A percentile compares a stretch with the other conserved stretches of the same genome.
phyloP scores from a whole-genome alignment of 2,329 filamentous ascomycete genomes.

The Aspergillus sclerotialis region DNA sequence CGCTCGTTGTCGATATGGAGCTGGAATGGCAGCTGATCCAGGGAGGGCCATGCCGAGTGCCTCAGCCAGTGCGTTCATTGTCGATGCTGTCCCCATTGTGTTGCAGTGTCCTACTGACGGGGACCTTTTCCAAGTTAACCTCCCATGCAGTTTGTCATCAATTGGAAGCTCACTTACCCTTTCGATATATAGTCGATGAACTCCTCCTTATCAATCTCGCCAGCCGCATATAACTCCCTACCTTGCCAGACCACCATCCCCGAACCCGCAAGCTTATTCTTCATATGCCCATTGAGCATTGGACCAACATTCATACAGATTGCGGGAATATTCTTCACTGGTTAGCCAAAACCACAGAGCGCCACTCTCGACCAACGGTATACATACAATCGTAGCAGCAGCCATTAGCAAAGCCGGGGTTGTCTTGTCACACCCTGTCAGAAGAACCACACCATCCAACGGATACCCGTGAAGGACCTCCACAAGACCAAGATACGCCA shows the following conservation, averaged over 20 bases:
- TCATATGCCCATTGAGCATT: constrained; percentile 45
- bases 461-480: constrained; percentile 45
- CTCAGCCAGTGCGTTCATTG: constrained; percentile 48
- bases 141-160: too few species aligned
- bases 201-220: constrained; percentile 39
- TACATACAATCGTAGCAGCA: constrained; percentile 41
- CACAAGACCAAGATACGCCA: constrained; percentile 43
- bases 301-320: constrained; percentile 48
- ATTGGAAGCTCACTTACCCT: constrained; percentile 33
- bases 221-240: constrained; percentile 42
- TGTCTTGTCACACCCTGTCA: constrained; percentile 49
- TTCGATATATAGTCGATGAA: constrained; percentile 41
- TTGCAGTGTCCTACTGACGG: constrained; percentile 46
- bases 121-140: constrained; percentile 23
- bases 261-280: constrained; percentile 36
- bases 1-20: constrained; percentile 42
- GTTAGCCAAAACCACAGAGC: constrained; percentile 9
- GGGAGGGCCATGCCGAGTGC: constrained; percentile 48
- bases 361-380: too few species aligned
- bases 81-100: constrained; percentile 49
- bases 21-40: constrained; percentile 46
- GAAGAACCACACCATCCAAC: constrained; percentile 45
- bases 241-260: constrained; percentile 45
- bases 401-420: constrained; percentile 48
- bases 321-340: constrained; percentile 40